Evolutionary conservation across 2,329 filamentous ascomycete genomes (phyloP), one percentile per base, ranked within the genome.

Genomic region (Xylaria sp.): DNA sequence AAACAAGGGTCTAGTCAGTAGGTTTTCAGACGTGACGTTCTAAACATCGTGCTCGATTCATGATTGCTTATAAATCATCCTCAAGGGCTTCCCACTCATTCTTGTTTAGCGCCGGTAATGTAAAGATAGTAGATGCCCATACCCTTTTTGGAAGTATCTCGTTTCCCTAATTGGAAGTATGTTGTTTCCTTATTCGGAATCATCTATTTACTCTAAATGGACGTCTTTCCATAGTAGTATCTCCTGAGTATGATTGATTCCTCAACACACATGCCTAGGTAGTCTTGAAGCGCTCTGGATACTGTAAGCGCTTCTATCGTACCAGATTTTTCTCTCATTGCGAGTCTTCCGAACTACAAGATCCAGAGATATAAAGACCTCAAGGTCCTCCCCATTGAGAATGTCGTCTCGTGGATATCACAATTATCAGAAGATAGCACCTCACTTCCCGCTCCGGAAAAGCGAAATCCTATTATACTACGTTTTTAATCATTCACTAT

Each of bases 61-160:
- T 33, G 10, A 17, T 33, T 54, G 66, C 63, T 67, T 69, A 69
- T 49, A 69, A 69, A 69, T 66, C 67, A 38, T 33, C 23, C 40
- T n/a, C 7, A 26, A 46, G 23, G 36, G 36, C 10, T 15, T 3
- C 6, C 15, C 7, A 36, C 23, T 3, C 31, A 3, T 36, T 36
- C 28, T 40, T 38, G 46, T 48, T 38, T 58, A 63, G 38, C 48
- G 36, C 20, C 9, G 26, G 31, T n/a, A n/a, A 26, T n/a, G 49
- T n/a, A n/a, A 15, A 38, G 6, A 31, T n/a, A 20, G 7, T 33
- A 28, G 53, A 23, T 1, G 36, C 56, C 53, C 13, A 51, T 61
- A 23, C 48, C 40, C 56, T 46, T 33, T 59, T 31, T 26, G 59
- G 68, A 69, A 66, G 33, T 56, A 63, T 38, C 59, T 59, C 9